These are phyloP conservation scores for Paramecium sexaurelia DNA, from an alignment of 73 alveolate species.

Conservation along the genomic window DNA sequence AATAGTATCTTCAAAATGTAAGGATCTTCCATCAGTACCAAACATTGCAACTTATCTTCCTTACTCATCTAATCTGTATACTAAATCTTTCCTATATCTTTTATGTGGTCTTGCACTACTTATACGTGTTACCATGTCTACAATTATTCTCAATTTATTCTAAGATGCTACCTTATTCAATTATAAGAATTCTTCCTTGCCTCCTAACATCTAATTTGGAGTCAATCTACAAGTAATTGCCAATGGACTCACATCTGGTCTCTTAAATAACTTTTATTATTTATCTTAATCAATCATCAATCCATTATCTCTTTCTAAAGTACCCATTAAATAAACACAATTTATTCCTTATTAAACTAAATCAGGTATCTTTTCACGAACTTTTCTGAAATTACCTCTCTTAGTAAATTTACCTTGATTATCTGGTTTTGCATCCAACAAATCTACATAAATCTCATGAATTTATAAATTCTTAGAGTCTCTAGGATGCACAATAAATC, in stretches of 20 bases:
- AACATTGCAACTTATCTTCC: slow-evolving; percentile 88
- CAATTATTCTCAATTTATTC: slow-evolving; percentile 87
- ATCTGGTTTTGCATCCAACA: slow-evolving; percentile 87
- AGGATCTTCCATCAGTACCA: slow-evolving; percentile 96
- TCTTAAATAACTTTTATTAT: slow-evolving; percentile 76
- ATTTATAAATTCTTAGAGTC: slow-evolving; percentile 84
- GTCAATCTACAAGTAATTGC: slow-evolving; percentile 93
- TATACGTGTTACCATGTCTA: slow-evolving; percentile 94
- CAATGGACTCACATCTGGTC: slow-evolving; percentile 90
- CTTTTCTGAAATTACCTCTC: slow-evolving; percentile 91
- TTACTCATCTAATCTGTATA: slow-evolving; percentile 85
- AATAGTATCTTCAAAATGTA: slow-evolving; percentile 63
- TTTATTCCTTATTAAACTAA: slow-evolving; percentile 83
- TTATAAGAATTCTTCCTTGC: slow-evolving; percentile 84
- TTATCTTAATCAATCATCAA: slow-evolving; percentile 50
- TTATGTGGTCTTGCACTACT: slow-evolving; percentile 88
- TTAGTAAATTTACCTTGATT: slow-evolving; percentile 79
- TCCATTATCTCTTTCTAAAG: slow-evolving; percentile 95
- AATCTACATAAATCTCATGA: slow-evolving; percentile 97
- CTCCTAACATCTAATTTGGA: slow-evolving; percentile 94
- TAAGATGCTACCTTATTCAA: slow-evolving; percentile 85
- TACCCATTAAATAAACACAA: slow-evolving; percentile 95
- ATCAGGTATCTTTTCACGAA: slow-evolving; percentile 80
- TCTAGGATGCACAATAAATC: slow-evolving; percentile 93
- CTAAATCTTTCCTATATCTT: slow-evolving; percentile 87